These are phyloP conservation scores for Trebouxia sp. DNA, from an alignment of 139 green algal species.

Conservation along the genomic window DNA sequence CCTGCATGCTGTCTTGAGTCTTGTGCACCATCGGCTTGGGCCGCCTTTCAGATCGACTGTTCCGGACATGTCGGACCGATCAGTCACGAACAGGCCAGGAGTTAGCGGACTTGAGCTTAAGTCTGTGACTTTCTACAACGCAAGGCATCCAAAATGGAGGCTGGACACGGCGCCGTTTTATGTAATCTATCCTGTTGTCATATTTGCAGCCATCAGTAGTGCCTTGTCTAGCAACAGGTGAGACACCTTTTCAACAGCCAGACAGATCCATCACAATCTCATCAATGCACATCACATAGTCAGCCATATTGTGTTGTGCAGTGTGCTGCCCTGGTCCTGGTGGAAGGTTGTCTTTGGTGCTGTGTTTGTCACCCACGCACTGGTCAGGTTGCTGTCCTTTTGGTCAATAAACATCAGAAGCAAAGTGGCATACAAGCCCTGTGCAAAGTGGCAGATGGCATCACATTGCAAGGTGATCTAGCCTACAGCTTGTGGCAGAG, in stretches of 20 bases:
- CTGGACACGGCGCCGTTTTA: background rate
- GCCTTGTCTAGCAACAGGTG: background rate
- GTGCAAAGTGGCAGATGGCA: constrained; percentile 31
- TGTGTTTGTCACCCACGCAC: constrained; percentile 47
- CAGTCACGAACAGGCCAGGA: background rate
- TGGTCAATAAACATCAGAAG: constrained; percentile 58
- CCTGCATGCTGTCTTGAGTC: too few species aligned
- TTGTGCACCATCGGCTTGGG: too few species aligned
- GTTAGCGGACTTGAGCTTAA: background rate
- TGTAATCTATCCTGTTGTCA: background rate
- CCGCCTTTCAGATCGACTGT: too few species aligned
- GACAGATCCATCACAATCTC: too few species aligned
- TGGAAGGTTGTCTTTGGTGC: constrained; percentile 25
- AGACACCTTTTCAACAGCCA: too few species aligned
- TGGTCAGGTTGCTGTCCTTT: constrained; percentile 62
- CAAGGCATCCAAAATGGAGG: background rate
- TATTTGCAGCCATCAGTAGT: background rate
- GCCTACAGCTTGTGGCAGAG: too few species aligned
- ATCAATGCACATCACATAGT: too few species aligned
- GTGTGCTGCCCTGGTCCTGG: background rate
- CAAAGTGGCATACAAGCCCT: constrained; percentile 29
- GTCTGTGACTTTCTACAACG: background rate
- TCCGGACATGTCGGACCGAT: background rate
- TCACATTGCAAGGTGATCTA: constrained; percentile 31
- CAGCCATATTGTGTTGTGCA: background rate